phyloP scores from a whole-genome alignment of 139 green algal genomes.

The Coccomyxa sp. region DNA sequence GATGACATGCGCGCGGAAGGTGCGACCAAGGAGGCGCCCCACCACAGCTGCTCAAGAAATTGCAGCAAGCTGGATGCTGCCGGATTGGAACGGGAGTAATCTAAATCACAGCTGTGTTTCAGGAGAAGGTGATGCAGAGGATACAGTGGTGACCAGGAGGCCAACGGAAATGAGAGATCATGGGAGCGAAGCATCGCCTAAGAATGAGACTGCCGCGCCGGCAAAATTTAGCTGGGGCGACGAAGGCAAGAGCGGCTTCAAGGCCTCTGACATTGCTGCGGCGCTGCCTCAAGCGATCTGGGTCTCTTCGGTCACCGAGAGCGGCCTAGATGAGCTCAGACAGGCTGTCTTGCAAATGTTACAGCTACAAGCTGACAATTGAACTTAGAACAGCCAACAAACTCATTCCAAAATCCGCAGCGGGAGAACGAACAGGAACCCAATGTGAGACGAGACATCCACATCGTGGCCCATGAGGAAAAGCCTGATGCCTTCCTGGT shows the following conservation, averaged over 20 bases:
- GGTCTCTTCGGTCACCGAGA: slow-evolving; percentile 64
- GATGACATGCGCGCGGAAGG: neutral
- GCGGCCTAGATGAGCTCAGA: slow-evolving; percentile 63
- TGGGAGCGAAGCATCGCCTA: too few relatives aligned
- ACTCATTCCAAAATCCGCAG: too few relatives aligned
- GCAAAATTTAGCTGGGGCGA: neutral
- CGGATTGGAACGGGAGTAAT: too few relatives aligned
- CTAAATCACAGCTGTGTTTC: neutral
- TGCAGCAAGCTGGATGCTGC: neutral
- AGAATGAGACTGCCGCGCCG: too few relatives aligned
- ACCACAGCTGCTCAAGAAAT: neutral
- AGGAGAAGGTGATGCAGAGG: too few relatives aligned
- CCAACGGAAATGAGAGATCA: too few relatives aligned
- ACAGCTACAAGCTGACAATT: neutral
- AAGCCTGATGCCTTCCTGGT: too few relatives aligned
- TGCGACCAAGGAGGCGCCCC: neutral
- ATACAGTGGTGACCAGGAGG: too few relatives aligned
- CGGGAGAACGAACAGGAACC: too few relatives aligned
- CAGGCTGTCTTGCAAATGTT: slow-evolving; percentile 36
- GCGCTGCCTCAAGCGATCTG: slow-evolving; percentile 45
- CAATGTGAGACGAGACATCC: too few relatives aligned
- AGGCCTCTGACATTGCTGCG: slow-evolving; percentile 34
- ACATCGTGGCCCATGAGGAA: too few relatives aligned
- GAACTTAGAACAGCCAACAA: too few relatives aligned
- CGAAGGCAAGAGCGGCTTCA: neutral